Conservation (phyloP, 176 grass and related monocot species). For the Tillandsia fasciculata region DNA sequence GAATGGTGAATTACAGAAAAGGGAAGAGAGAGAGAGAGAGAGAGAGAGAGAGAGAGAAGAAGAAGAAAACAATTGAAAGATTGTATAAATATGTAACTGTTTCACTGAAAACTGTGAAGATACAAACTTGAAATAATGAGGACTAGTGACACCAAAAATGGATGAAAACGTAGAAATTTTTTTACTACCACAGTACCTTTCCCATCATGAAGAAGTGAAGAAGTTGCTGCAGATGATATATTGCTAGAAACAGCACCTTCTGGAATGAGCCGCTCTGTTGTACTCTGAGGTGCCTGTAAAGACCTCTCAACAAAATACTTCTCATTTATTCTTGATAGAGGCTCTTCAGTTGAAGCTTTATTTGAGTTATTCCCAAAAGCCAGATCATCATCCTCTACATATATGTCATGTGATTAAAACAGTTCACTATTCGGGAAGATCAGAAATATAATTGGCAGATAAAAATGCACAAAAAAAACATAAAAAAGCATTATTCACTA, state of each 20-base stretch:
- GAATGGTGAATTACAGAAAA: neutral
- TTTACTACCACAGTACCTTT: too few species aligned
- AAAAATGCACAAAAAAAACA: neutral
- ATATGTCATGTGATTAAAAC: neutral
- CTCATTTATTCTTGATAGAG: neutral
- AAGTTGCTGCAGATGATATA: neutral
- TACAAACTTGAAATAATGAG: neutral
- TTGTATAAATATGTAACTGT: too few species aligned
- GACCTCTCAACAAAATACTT: neutral
- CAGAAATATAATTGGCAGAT: too few species aligned
- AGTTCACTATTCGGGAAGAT: neutral
- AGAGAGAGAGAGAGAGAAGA: too few species aligned
- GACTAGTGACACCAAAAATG: neutral
- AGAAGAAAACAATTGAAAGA: too few species aligned
- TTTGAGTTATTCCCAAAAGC: neutral
- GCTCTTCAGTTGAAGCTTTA: neutral
- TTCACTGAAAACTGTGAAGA: too few species aligned
- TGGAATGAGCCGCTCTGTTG: neutral
- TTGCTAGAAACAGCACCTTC: neutral
- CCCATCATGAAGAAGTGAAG: neutral
- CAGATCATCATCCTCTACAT: constrained; percentile 11
- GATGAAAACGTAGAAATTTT: too few species aligned
- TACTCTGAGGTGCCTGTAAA: constrained; percentile 3
- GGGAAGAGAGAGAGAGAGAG: neutral
- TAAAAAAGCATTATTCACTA: too few species aligned